Evolutionary conservation across 306 rosid species (phyloP).

Genomic region (Lathyrus tuberosus): DNA sequence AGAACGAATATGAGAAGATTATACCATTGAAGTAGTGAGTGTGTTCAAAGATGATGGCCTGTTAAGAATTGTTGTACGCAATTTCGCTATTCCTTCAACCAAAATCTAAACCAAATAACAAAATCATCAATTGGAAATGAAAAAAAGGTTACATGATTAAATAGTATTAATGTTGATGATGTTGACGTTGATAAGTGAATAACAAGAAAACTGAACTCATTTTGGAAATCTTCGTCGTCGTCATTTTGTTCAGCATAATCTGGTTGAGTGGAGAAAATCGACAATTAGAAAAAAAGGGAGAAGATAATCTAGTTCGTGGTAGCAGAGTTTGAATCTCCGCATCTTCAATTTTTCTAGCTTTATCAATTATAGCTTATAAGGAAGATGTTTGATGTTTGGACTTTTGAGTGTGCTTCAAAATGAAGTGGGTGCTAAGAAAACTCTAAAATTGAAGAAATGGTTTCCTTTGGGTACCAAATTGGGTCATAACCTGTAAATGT

Average conservation of each 20-base stretch:
- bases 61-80: constrained; percentile 78
- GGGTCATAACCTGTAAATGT: not conserved
- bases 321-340: constrained; percentile 66
- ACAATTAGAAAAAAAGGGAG: constrained; percentile 43
- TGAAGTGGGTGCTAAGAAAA: not conserved
- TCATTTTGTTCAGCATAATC: too few species aligned
- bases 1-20: too few species aligned
- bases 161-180: too few species aligned
- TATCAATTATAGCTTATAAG: constrained; percentile 6
- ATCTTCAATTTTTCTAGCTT: constrained; percentile 40
- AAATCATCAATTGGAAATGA: not conserved
- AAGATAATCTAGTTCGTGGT: constrained; percentile 41
- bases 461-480: not conserved
- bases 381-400: constrained; percentile 32
- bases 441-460: constrained; percentile 7
- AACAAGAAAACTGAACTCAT: too few species aligned
- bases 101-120: constrained; percentile 54
- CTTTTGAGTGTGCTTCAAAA: constrained; percentile 9
- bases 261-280: too few species aligned
- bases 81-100: constrained; percentile 84
- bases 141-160: too few species aligned
- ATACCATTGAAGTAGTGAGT: constrained; percentile 65
- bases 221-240: too few species aligned
- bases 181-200: too few species aligned
- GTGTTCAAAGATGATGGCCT: constrained; percentile 73